Evolutionary conservation across 2,329 filamentous ascomycete species (phyloP).

Genomic region (Colletotrichum sp.): DNA sequence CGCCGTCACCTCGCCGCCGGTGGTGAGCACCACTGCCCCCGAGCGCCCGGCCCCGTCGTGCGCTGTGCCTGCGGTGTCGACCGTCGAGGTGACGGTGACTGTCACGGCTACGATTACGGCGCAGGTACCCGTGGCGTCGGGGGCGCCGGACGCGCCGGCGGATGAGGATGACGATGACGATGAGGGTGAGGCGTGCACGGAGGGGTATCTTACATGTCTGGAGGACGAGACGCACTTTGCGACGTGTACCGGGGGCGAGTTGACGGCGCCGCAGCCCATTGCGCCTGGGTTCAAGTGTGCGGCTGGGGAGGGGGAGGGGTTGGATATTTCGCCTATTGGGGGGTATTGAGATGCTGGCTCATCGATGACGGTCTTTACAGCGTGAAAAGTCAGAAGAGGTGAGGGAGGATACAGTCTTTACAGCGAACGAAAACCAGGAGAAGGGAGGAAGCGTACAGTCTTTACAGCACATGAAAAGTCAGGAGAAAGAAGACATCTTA

Average conservation of each 20-base stretch:
- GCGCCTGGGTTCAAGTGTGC: conserved; percentile 13
- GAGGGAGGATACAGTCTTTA: background rate
- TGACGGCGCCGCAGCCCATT: conserved; percentile 11
- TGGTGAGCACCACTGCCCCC: background rate
- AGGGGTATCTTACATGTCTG: conserved; percentile 5
- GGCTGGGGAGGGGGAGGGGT: background rate
- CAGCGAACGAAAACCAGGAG: background rate
- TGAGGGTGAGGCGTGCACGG: background rate
- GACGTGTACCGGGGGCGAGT: conserved; percentile 12
- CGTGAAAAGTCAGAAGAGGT: background rate
- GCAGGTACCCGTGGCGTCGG: background rate
- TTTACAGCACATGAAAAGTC: background rate
- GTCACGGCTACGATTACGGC: background rate
- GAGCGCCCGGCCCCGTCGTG: background rate
- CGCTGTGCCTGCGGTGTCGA: background rate
- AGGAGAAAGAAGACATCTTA: background rate
- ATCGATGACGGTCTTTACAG: background rate
- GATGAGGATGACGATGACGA: background rate
- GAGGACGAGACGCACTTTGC: conserved; percentile 5
- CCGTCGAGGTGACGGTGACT: conserved; percentile 23
- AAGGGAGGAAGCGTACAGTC: background rate
- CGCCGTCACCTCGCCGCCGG: background rate
- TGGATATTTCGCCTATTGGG: conserved; percentile 5
- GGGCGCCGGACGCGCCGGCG: background rate
- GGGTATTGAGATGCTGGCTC: background rate